Conservation (phyloP, 2,329 filamentous ascomycete species). For the Elsinoe australis region DNA sequence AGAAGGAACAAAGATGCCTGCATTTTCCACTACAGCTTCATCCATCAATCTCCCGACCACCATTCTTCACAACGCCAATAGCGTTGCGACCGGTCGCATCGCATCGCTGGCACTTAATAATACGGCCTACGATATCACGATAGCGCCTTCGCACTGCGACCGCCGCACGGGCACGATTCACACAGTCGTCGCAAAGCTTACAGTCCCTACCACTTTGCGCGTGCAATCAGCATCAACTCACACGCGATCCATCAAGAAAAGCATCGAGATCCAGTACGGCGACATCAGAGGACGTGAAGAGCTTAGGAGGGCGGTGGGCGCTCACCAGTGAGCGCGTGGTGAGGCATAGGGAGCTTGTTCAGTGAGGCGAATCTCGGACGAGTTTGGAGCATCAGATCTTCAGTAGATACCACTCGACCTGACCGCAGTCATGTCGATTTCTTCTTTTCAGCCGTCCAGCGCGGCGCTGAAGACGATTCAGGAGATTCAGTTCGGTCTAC, state of each 20-base stretch:
- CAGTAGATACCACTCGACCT: slow-evolving; percentile 15
- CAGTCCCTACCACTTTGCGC: slow-evolving; percentile 21
- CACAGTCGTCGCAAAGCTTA: slow-evolving; percentile 14
- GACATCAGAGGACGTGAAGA: slow-evolving; percentile 1
- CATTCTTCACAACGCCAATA: slow-evolving; percentile 14
- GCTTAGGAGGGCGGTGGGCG: slow-evolving; percentile 9
- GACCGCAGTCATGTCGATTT: slow-evolving; percentile 72
- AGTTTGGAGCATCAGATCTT: slow-evolving; percentile 9
- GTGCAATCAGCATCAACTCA: slow-evolving; percentile 22
- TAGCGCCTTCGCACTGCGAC: neutral
- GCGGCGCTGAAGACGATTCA: slow-evolving; percentile 94
- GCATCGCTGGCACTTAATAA: slow-evolving; percentile 1
- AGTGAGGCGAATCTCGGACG: slow-evolving; percentile 13
- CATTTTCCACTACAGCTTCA: slow-evolving; percentile 10
- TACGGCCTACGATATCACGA: neutral
- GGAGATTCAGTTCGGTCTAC: slow-evolving; percentile 97
- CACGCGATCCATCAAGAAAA: neutral
- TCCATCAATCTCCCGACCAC: slow-evolving; percentile 7
- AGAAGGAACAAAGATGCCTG: slow-evolving; percentile 13
- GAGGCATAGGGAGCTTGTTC: neutral
- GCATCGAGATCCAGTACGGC: neutral
- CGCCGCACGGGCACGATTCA: slow-evolving; percentile 17
- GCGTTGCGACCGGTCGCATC: slow-evolving; percentile 16
- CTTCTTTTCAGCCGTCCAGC: slow-evolving; percentile 87
- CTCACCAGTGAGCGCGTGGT: slow-evolving; percentile 17